Evolutionary conservation across 1,284 basidiomycete species (phyloP), one percentile per base, ranked within the genome.

Genomic region (Leccinum pallidistipes): DNA sequence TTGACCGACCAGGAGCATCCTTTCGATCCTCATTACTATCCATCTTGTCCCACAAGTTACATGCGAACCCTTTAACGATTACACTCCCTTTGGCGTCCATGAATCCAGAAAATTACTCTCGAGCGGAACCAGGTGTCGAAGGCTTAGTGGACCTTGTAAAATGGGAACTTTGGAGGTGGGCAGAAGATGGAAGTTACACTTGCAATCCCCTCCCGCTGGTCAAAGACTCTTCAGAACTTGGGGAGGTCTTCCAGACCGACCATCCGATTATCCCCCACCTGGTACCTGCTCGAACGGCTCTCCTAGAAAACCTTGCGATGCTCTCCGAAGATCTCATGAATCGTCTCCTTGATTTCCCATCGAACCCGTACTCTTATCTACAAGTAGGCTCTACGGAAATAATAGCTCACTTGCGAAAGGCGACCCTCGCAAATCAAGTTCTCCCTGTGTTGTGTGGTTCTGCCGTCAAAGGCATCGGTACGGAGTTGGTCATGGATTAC

Each of bases 391-490:
- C 80, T 32, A 67, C 77, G 10, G 74, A 77, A 9, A 82, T 94
- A 60, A 74, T 91, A 43, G 78, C 81, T 18, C 83, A 86, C 66
- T 80, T 96, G 24, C 87, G 93, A 31, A 77, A 81, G 11, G 86
- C 90, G 18, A 90, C 89, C 6, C 68, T 93, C 21, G 74, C 77
- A 5, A 87, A 87, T 56, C 81, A 86, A 3, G 80, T 95, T 24
- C 77, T 95, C 2, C 94, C 93, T 7, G 87, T 95, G 11, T 71
- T 96, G 12, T 94, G 92, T 69, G 94, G 93, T 14, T 90, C 92
- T 16, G 93, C 94, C 1, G 82, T 88, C 72, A 88, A 86, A 69
- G 85, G 93, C 69, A 83, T 95, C 47, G 94, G 94, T 29, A 94
- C 92, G 0, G 86, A 93, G 63, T 76, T 92, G 27, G 78, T 94